phyloP scores from a whole-genome alignment of 805 yeast genomes.

The Yamadazyma philogaea region DNA sequence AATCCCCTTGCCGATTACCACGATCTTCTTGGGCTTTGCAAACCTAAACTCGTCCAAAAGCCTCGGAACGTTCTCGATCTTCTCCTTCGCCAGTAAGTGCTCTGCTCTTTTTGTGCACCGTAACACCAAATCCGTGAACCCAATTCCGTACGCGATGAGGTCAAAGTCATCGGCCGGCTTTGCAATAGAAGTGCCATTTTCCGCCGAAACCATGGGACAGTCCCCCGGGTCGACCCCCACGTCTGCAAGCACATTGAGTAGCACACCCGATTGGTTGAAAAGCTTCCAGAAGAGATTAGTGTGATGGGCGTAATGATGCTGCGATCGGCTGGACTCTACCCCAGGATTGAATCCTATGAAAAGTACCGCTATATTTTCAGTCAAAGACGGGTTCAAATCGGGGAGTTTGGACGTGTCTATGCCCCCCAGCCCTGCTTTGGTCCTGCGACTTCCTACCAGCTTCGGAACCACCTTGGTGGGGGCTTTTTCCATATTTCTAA shows the following conservation, averaged over 20 bases:
- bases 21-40: constrained; percentile 42
- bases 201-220: constrained; percentile 7
- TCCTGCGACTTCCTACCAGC: not conserved
- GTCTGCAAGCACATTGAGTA: constrained; percentile 20
- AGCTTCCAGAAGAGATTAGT: constrained; percentile 69
- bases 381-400: constrained; percentile 26
- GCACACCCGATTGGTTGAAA: constrained; percentile 49
- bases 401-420: not conserved
- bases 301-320: constrained; percentile 72
- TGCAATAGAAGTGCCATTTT: constrained; percentile 9
- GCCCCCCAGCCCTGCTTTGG: not conserved
- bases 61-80: constrained; percentile 51
- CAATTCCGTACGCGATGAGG: constrained; percentile 46
- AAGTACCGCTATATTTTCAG: constrained; percentile 32
- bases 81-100: constrained; percentile 52
- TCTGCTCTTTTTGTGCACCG: constrained; percentile 60
- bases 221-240: not conserved
- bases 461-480: not conserved
- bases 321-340: constrained; percentile 52
- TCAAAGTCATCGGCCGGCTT: constrained; percentile 39
- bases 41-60: constrained; percentile 44
- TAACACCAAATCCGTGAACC: constrained; percentile 68
- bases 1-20: constrained; percentile 71
- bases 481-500: not conserved
- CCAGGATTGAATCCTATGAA: constrained; percentile 79